Evolutionary conservation across 305 asterid species (phyloP).

Genomic region (Rubia balearica): DNA sequence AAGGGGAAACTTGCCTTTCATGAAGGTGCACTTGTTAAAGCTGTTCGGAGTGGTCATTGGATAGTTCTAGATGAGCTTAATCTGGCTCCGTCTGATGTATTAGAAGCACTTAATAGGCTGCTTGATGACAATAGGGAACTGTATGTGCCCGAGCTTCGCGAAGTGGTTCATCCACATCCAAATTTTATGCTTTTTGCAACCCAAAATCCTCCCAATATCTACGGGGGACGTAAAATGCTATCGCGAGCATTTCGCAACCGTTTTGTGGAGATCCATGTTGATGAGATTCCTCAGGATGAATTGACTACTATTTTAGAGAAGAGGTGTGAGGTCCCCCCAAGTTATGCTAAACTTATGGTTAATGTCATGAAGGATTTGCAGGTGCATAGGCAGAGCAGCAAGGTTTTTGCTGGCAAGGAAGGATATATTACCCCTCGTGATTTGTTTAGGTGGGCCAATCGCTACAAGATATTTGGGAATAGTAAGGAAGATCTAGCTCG

Average conservation of each 20-base stretch:
- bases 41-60: conserved; percentile 92
- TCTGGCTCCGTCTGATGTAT: conserved; percentile 99
- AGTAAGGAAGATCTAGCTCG: conserved; percentile 73
- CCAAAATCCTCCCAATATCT: conserved; percentile 90
- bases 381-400: conserved; percentile 80
- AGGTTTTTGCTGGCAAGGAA: conserved; percentile 95
- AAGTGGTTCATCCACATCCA: conserved; percentile 78
- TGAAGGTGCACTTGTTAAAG: conserved; percentile 92
- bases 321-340: conserved; percentile 59
- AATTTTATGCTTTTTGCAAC: conserved; percentile 95
- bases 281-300: conserved; percentile 92
- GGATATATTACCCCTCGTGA: conserved; percentile 98
- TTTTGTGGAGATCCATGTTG: conserved; percentile 97
- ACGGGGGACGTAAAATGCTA: conserved; percentile 95
- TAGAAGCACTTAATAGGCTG: conserved; percentile 90
- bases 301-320: conserved; percentile 62
- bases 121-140: conserved; percentile 97
- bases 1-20: conserved; percentile 87
- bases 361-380: conserved; percentile 94
- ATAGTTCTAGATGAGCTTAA: conserved; percentile 97
- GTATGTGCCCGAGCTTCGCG: conserved; percentile 81
- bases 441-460: conserved; percentile 94
- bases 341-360: conserved; percentile 79
- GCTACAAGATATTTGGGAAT: conserved; percentile 45
- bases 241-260: conserved; percentile 99